Conservation (phyloP, 345 rosid species). For the Lumnitzera littorea region DNA sequence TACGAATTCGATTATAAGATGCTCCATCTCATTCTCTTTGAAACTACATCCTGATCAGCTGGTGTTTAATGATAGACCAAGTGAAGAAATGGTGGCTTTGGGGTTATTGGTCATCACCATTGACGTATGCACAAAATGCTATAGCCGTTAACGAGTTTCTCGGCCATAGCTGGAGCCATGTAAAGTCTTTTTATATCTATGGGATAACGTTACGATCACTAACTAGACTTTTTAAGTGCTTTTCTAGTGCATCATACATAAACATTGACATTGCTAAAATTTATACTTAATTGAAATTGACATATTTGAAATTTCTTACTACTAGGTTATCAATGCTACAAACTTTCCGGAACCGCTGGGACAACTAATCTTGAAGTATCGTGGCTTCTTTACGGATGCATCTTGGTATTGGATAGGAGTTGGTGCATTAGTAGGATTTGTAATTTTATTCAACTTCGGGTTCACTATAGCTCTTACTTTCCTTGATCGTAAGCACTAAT, state of each 20-base stretch:
- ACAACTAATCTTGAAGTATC: constrained; percentile 29
- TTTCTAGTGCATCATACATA: too few species aligned
- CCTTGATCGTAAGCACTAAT: constrained; percentile 34
- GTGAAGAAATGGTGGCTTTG: constrained; percentile 87
- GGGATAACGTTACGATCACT: neutral
- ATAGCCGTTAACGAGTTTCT: constrained; percentile 58
- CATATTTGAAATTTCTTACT: neutral
- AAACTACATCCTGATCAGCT: neutral
- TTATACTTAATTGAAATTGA: too few species aligned
- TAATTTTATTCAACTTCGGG: constrained; percentile 37
- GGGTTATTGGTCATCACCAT: constrained; percentile 77
- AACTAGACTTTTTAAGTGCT: neutral
- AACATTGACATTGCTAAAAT: too few species aligned
- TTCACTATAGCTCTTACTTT: constrained; percentile 43
- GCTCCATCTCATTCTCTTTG: neutral
- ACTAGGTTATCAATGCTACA: constrained; percentile 5
- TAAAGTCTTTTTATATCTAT: constrained; percentile 14
- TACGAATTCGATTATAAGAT: neutral
- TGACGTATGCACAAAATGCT: constrained; percentile 79
- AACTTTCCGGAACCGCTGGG: constrained; percentile 25
- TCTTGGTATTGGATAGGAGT: constrained; percentile 77
- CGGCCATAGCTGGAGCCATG: constrained; percentile 56
- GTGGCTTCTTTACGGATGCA: constrained; percentile 33
- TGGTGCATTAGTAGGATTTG: constrained; percentile 42
- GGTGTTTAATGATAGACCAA: constrained; percentile 34